These are phyloP conservation scores for Cercospora sp. DNA, from an alignment of 2,329 filamentous ascomycete species.

Conservation along the genomic window DNA sequence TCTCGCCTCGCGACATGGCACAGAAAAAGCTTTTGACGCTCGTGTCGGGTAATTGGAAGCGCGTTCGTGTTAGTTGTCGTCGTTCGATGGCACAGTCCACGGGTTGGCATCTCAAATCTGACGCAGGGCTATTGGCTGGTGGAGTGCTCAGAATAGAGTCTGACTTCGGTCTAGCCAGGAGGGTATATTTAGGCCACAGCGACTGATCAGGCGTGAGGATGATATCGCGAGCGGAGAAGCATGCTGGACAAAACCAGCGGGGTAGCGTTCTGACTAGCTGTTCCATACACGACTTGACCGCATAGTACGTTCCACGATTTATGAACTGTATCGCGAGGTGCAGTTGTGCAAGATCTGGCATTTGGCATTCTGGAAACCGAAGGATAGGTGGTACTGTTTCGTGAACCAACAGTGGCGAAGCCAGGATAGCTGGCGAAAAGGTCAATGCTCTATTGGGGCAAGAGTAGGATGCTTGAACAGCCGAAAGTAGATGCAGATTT, in stretches of 20 bases:
- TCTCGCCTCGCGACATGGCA: not conserved
- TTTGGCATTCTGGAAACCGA: not conserved
- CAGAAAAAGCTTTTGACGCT: not conserved
- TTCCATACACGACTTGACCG: not conserved
- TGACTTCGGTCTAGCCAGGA: conserved; percentile 10
- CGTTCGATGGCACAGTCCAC: not conserved
- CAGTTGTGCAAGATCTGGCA: not conserved
- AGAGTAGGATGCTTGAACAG: not conserved
- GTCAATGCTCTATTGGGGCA: not conserved
- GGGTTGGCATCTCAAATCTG: not conserved
- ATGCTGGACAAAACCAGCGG: not conserved
- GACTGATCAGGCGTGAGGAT: not conserved
- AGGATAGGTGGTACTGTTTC: not conserved
- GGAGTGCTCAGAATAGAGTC: conserved; percentile 10
- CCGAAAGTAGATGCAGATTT: conserved; percentile 3
- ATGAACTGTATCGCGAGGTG: not conserved
- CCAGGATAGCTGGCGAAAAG: not conserved
- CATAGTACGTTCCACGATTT: not conserved
- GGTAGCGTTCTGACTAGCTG: not conserved
- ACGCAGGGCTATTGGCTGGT: conserved; percentile 10
- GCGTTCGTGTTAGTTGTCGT: not conserved
- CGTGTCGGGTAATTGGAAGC: not conserved
- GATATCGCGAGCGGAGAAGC: not conserved
- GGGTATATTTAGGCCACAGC: conserved; percentile 8
- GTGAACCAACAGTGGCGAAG: not conserved